Conservation (phyloP, 1,284 basidiomycete genomes). For the Tilletia walkeri region DNA sequence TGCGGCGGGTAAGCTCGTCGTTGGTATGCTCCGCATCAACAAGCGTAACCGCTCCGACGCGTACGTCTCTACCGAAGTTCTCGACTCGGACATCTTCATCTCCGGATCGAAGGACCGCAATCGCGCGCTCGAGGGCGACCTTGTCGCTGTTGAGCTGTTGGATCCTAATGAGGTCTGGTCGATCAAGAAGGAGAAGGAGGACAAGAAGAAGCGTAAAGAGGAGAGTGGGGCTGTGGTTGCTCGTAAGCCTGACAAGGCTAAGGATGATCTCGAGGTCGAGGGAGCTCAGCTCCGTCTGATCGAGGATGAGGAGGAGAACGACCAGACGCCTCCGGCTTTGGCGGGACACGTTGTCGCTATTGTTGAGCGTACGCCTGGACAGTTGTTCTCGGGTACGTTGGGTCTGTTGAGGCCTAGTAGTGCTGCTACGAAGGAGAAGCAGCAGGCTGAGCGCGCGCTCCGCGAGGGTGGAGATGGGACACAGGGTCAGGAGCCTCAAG, state of each 20-base stretch:
- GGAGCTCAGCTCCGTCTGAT: constrained; percentile 94
- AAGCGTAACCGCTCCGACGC: constrained; percentile 98
- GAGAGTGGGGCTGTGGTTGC: constrained; percentile 91
- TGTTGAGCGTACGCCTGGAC: constrained; percentile 96
- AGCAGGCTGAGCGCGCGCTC: constrained; percentile 93
- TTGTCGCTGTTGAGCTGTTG: constrained; percentile 95
- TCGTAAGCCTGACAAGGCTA: constrained; percentile 97
- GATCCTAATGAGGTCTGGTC: constrained; percentile 84
- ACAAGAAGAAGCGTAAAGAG: constrained; percentile 81
- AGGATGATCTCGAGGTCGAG: constrained; percentile 99
- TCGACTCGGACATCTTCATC: constrained; percentile 94
- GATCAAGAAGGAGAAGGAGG: constrained; percentile 99
- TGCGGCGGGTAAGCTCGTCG: constrained; percentile 96
- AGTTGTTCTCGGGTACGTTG: constrained; percentile 94
- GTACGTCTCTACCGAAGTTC: constrained; percentile 96
- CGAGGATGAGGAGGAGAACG: constrained; percentile 90
- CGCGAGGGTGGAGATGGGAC: constrained; percentile 77
- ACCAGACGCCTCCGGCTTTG: constrained; percentile 58
- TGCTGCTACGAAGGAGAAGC: constrained; percentile 98
- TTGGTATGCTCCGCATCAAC: constrained; percentile 95
- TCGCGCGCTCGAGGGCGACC: constrained; percentile 94
- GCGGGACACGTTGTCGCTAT: constrained; percentile 98
- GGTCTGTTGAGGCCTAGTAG: constrained; percentile 93
- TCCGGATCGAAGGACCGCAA: constrained; percentile 95
- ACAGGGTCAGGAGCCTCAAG: constrained; percentile 67